A percentile compares a stretch with the other conserved stretches of the same genome.
Conservation (phyloP, 257 asterid genomes). For the Lithospermum erythrorhizon region DNA sequence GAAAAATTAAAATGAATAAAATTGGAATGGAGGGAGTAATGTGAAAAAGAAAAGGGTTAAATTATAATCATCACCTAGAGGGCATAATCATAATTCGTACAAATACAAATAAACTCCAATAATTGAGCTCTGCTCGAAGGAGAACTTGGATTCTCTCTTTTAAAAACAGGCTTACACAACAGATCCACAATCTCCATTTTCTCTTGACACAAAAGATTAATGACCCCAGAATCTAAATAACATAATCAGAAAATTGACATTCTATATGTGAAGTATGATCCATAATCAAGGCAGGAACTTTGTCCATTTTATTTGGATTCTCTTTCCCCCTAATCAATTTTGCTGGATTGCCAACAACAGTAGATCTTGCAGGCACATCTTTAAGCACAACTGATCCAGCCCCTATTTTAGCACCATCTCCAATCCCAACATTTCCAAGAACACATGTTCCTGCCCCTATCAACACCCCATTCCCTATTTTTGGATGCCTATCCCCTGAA, state of each 20-base stretch:
- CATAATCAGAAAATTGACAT: constrained; percentile 74
- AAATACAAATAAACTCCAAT: no score
- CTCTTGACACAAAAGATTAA: no score
- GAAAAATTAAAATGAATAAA: no score
- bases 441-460: constrained; percentile 93
- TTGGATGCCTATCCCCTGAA: constrained; percentile 75
- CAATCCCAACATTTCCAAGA: constrained; percentile 69
- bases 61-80: no score
- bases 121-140: no score
- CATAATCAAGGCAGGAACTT: constrained; percentile 72
- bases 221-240: constrained; percentile 24
- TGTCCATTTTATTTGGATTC: constrained; percentile 55
- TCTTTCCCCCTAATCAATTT: constrained; percentile 71
- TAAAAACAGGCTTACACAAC: no score
- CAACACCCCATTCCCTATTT: constrained; percentile 76
- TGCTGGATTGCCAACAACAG: constrained; percentile 90
- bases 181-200: no score
- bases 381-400: constrained; percentile 87
- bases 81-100: no score
- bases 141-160: no score
- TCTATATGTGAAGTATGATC: constrained; percentile 63
- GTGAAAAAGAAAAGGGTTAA: no score
- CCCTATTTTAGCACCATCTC: constrained; percentile 83
- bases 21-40: no score
- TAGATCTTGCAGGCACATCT: constrained; percentile 69